A percentile compares a stretch with the other conserved stretches of the same genome.
Evolutionary conservation across 2,329 filamentous ascomycete genomes (phyloP).

Genomic region (Trichoderma simmonsii): DNA sequence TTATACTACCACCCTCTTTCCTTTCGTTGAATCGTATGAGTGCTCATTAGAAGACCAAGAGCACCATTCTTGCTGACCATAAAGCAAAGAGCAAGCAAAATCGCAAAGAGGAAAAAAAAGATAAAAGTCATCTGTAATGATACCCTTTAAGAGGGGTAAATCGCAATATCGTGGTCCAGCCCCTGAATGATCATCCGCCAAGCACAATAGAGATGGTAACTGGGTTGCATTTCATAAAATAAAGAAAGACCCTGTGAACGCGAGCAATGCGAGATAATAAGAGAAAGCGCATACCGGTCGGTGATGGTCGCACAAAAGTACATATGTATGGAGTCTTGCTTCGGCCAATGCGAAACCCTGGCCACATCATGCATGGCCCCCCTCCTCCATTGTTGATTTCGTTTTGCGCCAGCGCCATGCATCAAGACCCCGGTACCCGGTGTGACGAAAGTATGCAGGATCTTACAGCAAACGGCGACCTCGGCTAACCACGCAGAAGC

Average conservation of each 20-base stretch:
- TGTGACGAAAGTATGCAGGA: not conserved
- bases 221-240: not conserved
- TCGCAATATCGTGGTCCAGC: not conserved
- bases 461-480: not conserved
- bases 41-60: not conserved
- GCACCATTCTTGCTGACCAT: not conserved
- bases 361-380: not conserved
- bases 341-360: constrained; percentile 4
- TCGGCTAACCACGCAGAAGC: not conserved
- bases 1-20: not conserved
- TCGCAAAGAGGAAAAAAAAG: not conserved
- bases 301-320: not conserved
- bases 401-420: constrained; percentile 2
- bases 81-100: too few species aligned
- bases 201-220: not conserved
- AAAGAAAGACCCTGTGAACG: not conserved
- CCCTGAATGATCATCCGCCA: not conserved
- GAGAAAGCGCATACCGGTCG: not conserved
- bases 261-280: not conserved
- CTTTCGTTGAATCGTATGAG: not conserved
- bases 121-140: not conserved
- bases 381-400: not conserved
- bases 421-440: not conserved
- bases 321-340: not conserved
- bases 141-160: not conserved